Base-by-base conservation (phyloP, 148 eudicot species). In the Amaranthus hypochondriacus region DNA sequence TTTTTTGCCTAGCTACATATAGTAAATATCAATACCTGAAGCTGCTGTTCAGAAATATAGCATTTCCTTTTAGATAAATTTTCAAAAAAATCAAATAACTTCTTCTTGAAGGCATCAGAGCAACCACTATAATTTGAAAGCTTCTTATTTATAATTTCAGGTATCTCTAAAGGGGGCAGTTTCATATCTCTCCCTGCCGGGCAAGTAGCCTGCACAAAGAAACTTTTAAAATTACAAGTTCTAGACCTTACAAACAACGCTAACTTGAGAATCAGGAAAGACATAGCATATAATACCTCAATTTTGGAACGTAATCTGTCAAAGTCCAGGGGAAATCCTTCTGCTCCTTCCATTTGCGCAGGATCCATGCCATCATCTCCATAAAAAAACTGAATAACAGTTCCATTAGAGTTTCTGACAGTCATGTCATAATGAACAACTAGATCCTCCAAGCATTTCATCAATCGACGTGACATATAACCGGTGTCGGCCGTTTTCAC, bases 351-450 rank as follows among this genome's bases (percentile, higher is more conserved):
- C 98, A 93, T 93, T 82, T 89, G 92, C 28, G 89, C 86, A 52
- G 98, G 97, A 86, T 93, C 97, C 98, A 91, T 88, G 56, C 91
- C 88, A 82, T 93, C 98, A 75, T 88, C 97, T 21, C 98, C 98
- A 80, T 93, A 93, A 9, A 70, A 14, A 80, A 91, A 93, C 51
- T 93, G 98, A 72, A 93, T 81, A 61, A 93, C 86, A 72, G 77
- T 84, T 75, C 89, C 88, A 82, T 92, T 89, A 43, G 98, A 79
- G 83, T 83, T 84, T 73, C 98, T 79, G 51, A 93, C 98, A 9
- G 97, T 93, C 86, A 83, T 85, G 72, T 93, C 98, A 83, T 93
- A 93, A 12, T 89, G 82, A 79, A 93, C 82, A n/a, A 86, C 80
- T 50, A 93, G 79, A 71, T 91, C 98, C 74, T 93, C 98, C 80